A percentile compares a stretch with the other conserved stretches of the same genome.
Conservation (phyloP, 176 grass and related monocot genomes). For the Zizania latifolia region DNA sequence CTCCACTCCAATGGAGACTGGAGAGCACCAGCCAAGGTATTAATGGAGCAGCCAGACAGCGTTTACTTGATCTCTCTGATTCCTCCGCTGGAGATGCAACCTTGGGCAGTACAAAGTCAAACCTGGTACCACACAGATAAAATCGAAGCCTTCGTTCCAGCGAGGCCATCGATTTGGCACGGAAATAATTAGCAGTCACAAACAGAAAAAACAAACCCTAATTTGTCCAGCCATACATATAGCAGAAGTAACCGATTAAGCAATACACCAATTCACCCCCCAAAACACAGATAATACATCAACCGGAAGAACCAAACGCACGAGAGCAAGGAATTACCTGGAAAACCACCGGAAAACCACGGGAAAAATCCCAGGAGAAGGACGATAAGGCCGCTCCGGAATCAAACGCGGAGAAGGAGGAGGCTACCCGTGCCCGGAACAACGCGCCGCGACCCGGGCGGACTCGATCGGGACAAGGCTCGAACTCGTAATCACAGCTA, state of each 20-base stretch:
- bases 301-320: neutral
- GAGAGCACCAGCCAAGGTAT: neutral
- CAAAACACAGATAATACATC: neutral
- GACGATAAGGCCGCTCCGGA: neutral
- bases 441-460: neutral
- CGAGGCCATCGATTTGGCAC: neutral
- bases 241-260: neutral
- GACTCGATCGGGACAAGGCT: neutral
- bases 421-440: neutral
- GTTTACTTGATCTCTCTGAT: neutral
- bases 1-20: neutral
- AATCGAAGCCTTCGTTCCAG: conserved; percentile 3
- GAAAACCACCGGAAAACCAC: neutral
- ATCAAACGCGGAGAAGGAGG: neutral
- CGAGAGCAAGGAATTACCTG: neutral
- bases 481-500: neutral
- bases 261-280: neutral
- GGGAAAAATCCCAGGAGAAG: neutral
- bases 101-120: conserved; percentile 41
- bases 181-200: neutral
- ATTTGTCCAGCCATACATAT: neutral
- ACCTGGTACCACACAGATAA: conserved; percentile 17
- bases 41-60: neutral
- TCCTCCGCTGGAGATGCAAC: conserved; percentile 24
- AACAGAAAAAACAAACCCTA: neutral